A percentile compares a stretch with the other conserved stretches of the same genome.
phyloP scores from a whole-genome alignment of 2,329 filamentous ascomycete species.

The Lecanoromycetidae sp. region DNA sequence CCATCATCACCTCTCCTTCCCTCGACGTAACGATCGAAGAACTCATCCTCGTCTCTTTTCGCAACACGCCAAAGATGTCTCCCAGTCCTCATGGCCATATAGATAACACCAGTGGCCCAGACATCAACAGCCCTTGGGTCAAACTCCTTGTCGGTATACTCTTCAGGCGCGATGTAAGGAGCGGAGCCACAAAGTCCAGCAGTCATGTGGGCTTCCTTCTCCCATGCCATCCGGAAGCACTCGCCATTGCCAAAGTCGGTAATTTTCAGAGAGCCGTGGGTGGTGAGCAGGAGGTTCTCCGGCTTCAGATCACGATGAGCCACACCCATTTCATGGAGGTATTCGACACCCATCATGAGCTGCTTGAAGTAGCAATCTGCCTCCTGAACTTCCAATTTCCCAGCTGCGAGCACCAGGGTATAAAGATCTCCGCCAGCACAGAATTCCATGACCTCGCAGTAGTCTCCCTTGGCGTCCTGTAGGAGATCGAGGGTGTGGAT shows the following conservation, averaged over 20 bases:
- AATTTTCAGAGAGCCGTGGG: slow-evolving; percentile 86
- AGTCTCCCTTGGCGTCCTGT: slow-evolving; percentile 92
- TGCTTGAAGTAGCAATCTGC: slow-evolving; percentile 99
- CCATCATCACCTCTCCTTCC: slow-evolving; percentile 89
- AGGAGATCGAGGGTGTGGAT: slow-evolving; percentile 94
- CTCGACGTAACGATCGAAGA: slow-evolving; percentile 87
- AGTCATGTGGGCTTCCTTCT: slow-evolving; percentile 96
- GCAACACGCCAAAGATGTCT: slow-evolving; percentile 95
- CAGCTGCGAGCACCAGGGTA: slow-evolving; percentile 78
- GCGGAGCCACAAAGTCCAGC: slow-evolving; percentile 91
- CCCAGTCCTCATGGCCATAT: slow-evolving; percentile 98
- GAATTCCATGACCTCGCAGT: slow-evolving; percentile 99
- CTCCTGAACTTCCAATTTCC: slow-evolving; percentile 82
- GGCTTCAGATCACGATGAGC: slow-evolving; percentile 94
- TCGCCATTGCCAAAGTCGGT: slow-evolving; percentile 98
- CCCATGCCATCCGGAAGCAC: slow-evolving; percentile 99
- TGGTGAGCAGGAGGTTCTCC: slow-evolving; percentile 88
- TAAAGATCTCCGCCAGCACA: slow-evolving; percentile 94
- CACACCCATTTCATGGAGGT: slow-evolving; percentile 98
- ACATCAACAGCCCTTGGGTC: slow-evolving; percentile 95
- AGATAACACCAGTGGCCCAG: slow-evolving; percentile 97
- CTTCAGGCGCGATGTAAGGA: slow-evolving; percentile 93
- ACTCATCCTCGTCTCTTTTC: slow-evolving; percentile 93
- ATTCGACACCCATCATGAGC: slow-evolving; percentile 96
- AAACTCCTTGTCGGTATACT: slow-evolving; percentile 91